Percentiles rank a stretch among this genome's conserved stretches.
phyloP scores from a whole-genome alignment of 805 yeast species.

The Candida chauliodis region DNA sequence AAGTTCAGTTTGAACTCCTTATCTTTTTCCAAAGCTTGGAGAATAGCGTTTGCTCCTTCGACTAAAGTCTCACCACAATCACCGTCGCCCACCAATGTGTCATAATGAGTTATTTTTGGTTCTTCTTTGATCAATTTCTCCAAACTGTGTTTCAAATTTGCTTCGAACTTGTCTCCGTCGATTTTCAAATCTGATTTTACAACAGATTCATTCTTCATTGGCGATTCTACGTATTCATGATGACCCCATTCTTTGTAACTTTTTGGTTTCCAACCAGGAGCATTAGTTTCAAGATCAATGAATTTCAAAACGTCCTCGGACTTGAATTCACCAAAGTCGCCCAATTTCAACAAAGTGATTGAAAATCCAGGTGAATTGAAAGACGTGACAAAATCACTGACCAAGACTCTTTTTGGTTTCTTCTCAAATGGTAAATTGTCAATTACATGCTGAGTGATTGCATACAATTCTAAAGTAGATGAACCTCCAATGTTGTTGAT shows the following conservation, averaged over 20 bases:
- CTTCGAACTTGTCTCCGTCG: conserved; percentile 44
- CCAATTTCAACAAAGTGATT: conserved; percentile 70
- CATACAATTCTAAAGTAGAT: conserved; percentile 72
- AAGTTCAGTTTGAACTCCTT: conserved; percentile 25
- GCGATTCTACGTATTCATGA: conserved; percentile 22
- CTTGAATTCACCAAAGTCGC: conserved; percentile 37
- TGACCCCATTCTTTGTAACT: conserved; percentile 27
- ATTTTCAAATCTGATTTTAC: conserved; percentile 27
- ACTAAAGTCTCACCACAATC: conserved; percentile 93
- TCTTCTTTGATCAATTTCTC: conserved; percentile 41
- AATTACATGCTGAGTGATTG: conserved; percentile 61
- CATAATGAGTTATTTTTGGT: conserved; percentile 80
- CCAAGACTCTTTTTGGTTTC: conserved; percentile 63
- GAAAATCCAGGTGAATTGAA: conserved; percentile 91
- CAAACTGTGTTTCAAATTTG: conserved; percentile 45
- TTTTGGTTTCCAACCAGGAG: conserved; percentile 76
- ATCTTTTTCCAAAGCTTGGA: conserved; percentile 44
- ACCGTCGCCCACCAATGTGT: conserved; percentile 92
- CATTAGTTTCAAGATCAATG: conserved; percentile 70
- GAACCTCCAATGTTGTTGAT: conserved; percentile 90
- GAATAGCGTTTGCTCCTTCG: conserved; percentile 73
- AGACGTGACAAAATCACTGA: conserved; percentile 84
- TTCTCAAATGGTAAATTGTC: conserved; percentile 51
- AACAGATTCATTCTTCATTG: conserved; percentile 20
- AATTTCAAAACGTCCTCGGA: conserved; percentile 39